Conservation (phyloP, 139 green algal genomes). For the Chlorella sorokiniana region DNA sequence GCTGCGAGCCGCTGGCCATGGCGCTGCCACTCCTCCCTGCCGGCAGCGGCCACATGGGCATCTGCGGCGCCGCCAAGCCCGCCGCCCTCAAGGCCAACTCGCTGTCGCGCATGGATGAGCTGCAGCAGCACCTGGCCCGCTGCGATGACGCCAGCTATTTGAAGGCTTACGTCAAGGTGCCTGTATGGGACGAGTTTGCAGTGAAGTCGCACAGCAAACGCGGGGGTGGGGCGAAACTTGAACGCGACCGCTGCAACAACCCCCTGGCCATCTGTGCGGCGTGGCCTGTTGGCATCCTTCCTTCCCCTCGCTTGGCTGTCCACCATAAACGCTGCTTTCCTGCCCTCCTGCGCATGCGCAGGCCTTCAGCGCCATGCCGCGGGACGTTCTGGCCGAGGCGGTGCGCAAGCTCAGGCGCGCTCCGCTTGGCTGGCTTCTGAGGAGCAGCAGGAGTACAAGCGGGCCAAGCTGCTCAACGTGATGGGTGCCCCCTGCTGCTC, state of each 20-base stretch:
- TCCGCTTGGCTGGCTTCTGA: slow-evolving; percentile 21
- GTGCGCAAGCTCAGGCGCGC: not conserved
- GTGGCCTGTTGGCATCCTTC: not conserved
- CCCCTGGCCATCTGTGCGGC: not conserved
- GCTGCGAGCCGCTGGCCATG: not conserved
- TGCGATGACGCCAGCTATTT: slow-evolving; percentile 17
- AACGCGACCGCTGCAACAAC: not conserved
- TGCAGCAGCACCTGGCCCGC: slow-evolving; percentile 23
- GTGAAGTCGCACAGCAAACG: not conserved
- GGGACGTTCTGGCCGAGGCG: not conserved
- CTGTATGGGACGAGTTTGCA: not conserved
- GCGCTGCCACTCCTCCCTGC: not conserved
- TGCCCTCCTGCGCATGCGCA: not conserved
- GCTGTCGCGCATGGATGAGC: slow-evolving; percentile 24
- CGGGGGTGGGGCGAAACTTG: too few species aligned
- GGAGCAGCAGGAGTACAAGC: slow-evolving; percentile 38
- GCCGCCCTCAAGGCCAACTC: slow-evolving; percentile 14
- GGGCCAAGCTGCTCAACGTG: slow-evolving; percentile 34
- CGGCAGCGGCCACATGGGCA: too few species aligned
- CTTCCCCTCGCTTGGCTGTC: not conserved
- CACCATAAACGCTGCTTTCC: not conserved
- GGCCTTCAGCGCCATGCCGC: slow-evolving; percentile 20
- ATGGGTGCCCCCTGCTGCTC: slow-evolving; percentile 14
- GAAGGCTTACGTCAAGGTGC: slow-evolving; percentile 32
- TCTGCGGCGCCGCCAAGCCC: not conserved